A percentile compares a stretch with the other conserved stretches of the same genome.
phyloP scores from a whole-genome alignment of 139 green algal species.

The Coelastrella sp. region DNA sequence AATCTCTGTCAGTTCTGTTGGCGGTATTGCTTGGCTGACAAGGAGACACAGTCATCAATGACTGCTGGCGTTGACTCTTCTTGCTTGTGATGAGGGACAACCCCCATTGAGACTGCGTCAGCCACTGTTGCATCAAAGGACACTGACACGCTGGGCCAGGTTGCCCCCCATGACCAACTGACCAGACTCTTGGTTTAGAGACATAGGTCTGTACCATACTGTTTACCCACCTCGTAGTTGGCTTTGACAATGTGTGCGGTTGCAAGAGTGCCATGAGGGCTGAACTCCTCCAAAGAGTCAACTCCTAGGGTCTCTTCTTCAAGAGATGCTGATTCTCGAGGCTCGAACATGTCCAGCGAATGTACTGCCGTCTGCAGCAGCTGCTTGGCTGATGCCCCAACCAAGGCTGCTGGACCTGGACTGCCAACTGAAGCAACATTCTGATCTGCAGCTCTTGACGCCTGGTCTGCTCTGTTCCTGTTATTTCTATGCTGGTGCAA shows the following conservation, averaged over 20 bases:
- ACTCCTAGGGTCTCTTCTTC: conserved; percentile 41
- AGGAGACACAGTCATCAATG: no score
- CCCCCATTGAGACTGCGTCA: no score
- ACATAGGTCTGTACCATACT: no score
- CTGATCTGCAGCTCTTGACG: background rate
- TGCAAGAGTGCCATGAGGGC: background rate
- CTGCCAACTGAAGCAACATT: conserved; percentile 5
- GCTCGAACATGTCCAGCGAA: conserved; percentile 50
- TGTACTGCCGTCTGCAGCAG: conserved; percentile 54
- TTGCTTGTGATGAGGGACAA: no score
- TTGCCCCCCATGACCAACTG: no score
- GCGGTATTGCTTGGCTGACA: no score
- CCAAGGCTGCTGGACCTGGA: background rate
- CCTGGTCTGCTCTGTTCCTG: background rate
- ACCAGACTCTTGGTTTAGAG: no score
- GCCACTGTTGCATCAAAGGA: no score
- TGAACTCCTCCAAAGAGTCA: conserved; percentile 23
- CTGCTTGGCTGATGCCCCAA: conserved; percentile 45
- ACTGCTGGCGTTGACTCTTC: no score
- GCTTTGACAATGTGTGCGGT: conserved; percentile 41
- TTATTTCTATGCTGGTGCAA: background rate
- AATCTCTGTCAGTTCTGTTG: no score
- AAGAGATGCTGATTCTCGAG: background rate
- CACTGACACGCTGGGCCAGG: no score
- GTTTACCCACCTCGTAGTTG: conserved; percentile 46